Evolutionary conservation across 768 basidiomycete species (phyloP), one percentile per base, ranked within the genome.

Genomic region (Mycena rosella): DNA sequence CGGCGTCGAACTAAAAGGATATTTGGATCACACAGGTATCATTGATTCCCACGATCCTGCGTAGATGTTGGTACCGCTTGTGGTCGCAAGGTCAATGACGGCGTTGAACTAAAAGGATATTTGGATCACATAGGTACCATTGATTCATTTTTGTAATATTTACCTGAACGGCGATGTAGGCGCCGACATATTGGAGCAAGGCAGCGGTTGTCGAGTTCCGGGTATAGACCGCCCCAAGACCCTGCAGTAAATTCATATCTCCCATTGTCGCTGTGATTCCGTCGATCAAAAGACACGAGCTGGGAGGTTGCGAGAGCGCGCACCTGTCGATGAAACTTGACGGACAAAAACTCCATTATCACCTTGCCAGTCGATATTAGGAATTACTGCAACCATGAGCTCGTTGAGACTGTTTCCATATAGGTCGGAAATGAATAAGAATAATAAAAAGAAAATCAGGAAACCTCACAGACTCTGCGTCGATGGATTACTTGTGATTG

Each of bases 1-100:
- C 32, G 13, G 32, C 32, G 13, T 34, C 13, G 13, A 34, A 34
- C 32, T 34, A 6, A 13, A 34, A 34, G 7, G 32, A 34, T 6
- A 34, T 34, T 34, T 34, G 32, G 32, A 6, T 6, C 13, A 13
- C 32, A 6, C 7, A 34, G 32, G 32, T 34, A 34, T 34, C n/a
- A n/a, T n/a, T n/a, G n/a, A n/a, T n/a, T n/a, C n/a, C 67, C 71
- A 72, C 7, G 63, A 57, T 29, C 18, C 17, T 36, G 17, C 57
- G 48, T 71, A 68, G 27, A 71, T 71, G 27, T 65, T 57, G 36
- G 57, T 65, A 3, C 63, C 63, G 27, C 54, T 44, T 14, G 48
- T 36, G 30, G 70, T 72, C 18, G 71, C n/a, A n/a, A n/a, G n/a
- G n/a, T n/a, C n/a, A n/a, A n/a, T n/a, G n/a, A n/a, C n/a, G n/a